Evolutionary conservation across 108 stramenopile genomes (phyloP).

Genomic region (Pelagomonas calceolata): DNA sequence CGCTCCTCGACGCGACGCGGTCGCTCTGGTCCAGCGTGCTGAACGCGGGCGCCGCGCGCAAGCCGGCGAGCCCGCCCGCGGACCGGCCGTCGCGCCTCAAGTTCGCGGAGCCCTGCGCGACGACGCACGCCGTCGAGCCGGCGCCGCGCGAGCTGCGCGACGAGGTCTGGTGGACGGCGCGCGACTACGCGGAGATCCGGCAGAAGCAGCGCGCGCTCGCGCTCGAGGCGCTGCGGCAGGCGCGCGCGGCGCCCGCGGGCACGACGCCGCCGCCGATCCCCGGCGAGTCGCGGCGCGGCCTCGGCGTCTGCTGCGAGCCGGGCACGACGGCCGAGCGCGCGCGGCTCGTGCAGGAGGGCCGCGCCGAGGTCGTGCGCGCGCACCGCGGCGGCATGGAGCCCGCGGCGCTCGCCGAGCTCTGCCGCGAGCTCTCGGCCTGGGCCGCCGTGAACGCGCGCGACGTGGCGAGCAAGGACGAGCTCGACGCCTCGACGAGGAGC

Average conservation of each 20-base stretch:
- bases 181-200: not conserved
- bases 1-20: too few species aligned
- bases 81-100: too few species aligned
- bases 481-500: not conserved
- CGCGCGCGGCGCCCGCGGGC: not conserved
- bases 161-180: not conserved
- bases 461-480: not conserved
- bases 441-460: not conserved
- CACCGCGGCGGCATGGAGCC: not conserved
- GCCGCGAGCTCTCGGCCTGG: not conserved
- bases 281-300: not conserved
- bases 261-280: not conserved
- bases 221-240: not conserved
- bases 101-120: too few species aligned
- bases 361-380: not conserved
- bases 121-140: too few species aligned
- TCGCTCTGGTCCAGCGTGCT: too few species aligned
- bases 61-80: too few species aligned
- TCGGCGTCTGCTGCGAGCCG: not conserved
- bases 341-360: not conserved
- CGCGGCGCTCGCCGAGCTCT: not conserved
- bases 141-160: too few species aligned
- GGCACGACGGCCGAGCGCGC: not conserved
- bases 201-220: not conserved
- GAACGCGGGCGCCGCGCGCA: too few species aligned